These are phyloP conservation scores for Phytopythium mirpurense DNA, from an alignment of 352 stramenopile genomes.

Conservation along the genomic window DNA sequence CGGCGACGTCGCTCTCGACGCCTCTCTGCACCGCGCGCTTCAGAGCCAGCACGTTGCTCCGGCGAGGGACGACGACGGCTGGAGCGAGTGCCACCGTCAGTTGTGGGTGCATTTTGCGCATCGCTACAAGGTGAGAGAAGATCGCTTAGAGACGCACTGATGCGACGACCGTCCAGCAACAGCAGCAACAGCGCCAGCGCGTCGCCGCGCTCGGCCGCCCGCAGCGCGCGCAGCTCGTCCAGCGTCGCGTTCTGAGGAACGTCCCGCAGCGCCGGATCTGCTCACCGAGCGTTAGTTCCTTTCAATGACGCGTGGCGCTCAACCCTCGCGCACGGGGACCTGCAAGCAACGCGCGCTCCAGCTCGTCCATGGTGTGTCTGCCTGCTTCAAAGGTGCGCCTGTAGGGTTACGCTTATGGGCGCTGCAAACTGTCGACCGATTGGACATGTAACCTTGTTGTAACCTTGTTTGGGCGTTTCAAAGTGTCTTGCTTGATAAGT, in stretches of 20 bases:
- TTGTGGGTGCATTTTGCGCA: neutral
- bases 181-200: constrained; percentile 11
- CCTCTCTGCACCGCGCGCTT: constrained; percentile 4
- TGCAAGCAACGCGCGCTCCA: constrained; percentile 9
- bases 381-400: too few relatives aligned
- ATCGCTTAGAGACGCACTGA: constrained; percentile 3
- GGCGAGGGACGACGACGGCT: constrained; percentile 10
- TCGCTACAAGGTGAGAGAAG: too few relatives aligned
- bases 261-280: constrained; percentile 15
- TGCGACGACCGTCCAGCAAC: constrained; percentile 10
- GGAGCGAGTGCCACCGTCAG: neutral
- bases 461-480: too few relatives aligned
- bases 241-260: constrained; percentile 5
- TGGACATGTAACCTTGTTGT: too few relatives aligned
- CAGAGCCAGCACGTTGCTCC: constrained; percentile 5
- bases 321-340: neutral
- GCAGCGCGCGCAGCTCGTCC: constrained; percentile 13
- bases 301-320: too few relatives aligned
- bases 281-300: too few relatives aligned
- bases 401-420: too few relatives aligned
- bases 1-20: neutral
- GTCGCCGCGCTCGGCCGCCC: constrained; percentile 9
- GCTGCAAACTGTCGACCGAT: too few relatives aligned
- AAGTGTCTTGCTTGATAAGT: too few relatives aligned
- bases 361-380: constrained; percentile 12